Percentiles rank a stretch among this genome's conserved stretches.
phyloP scores from a whole-genome alignment of 345 rosid species.

The Murraya koenigii region DNA sequence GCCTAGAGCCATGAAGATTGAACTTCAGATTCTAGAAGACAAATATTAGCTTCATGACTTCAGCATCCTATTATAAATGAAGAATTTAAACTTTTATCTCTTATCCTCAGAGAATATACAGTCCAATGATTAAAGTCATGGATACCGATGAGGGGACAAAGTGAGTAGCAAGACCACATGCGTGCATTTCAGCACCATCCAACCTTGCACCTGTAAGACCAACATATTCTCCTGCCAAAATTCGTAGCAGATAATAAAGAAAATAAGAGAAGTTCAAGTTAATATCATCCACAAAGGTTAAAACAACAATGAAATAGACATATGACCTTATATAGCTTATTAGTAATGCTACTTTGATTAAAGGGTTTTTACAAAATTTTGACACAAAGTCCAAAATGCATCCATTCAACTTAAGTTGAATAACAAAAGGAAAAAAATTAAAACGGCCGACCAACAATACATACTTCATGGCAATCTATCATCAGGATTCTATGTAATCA shows the following conservation, averaged over 20 bases:
- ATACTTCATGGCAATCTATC: too few species aligned
- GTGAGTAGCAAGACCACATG: slow-evolving; percentile 92
- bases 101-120: slow-evolving; percentile 1
- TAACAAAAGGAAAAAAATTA: too few species aligned
- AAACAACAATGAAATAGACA: neutral
- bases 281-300: neutral
- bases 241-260: neutral
- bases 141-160: slow-evolving; percentile 64
- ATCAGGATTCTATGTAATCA: too few species aligned
- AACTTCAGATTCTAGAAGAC: neutral
- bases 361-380: neutral
- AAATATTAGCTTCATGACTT: neutral
- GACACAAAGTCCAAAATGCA: too few species aligned
- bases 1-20: neutral
- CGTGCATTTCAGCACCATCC: slow-evolving; percentile 85
- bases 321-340: neutral
- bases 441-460: too few species aligned
- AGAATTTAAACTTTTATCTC: neutral
- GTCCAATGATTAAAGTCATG: neutral
- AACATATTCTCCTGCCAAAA: slow-evolving; percentile 63
- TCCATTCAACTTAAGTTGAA: too few species aligned
- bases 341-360: neutral
- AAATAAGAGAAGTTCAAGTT: slow-evolving; percentile 1
- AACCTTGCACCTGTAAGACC: slow-evolving; percentile 77
- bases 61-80: neutral